Conservation (phyloP, 192 early-diverging fungal genomes). For the Coemansia sp. region DNA sequence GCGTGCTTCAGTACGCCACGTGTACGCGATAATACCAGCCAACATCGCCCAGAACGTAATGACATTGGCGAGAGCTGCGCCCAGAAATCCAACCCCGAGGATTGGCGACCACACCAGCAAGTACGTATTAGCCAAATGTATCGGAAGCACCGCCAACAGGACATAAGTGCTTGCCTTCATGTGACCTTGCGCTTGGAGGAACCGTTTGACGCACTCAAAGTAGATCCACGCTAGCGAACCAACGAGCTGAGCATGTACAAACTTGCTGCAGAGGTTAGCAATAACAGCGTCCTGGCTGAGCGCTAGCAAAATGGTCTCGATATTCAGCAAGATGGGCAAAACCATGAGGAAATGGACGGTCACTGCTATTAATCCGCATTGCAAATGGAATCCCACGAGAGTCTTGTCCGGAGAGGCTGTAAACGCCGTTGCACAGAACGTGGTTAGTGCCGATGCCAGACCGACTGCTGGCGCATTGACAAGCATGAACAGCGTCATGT, state of each 20-base stretch:
- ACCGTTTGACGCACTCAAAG: conserved; percentile 86
- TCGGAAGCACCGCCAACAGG: conserved; percentile 66
- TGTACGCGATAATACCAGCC: conserved; percentile 64
- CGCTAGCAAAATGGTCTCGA: conserved; percentile 67
- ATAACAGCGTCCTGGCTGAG: conserved; percentile 74
- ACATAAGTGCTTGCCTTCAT: conserved; percentile 84
- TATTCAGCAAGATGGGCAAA: conserved; percentile 66
- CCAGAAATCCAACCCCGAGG: conserved; percentile 73
- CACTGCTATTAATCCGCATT: conserved; percentile 80
- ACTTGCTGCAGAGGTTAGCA: conserved; percentile 67
- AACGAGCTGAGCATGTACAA: conserved; percentile 65
- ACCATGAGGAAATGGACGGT: conserved; percentile 71
- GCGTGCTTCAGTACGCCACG: conserved; percentile 54
- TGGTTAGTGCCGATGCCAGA: conserved; percentile 72
- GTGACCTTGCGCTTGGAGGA: conserved; percentile 85
- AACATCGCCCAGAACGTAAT: conserved; percentile 77
- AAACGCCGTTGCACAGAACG: conserved; percentile 71
- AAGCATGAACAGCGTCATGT: conserved; percentile 71
- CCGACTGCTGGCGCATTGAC: conserved; percentile 70
- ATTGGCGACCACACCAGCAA: conserved; percentile 75
- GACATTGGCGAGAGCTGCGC: conserved; percentile 79
- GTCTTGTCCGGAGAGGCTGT: conserved; percentile 66
- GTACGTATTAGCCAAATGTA: conserved; percentile 78
- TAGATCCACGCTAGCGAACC: conserved; percentile 76
- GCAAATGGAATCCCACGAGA: conserved; percentile 71